These are phyloP conservation scores for Globisporangium ultimum DNA, from an alignment of 352 stramenopile genomes.

Conservation along the genomic window DNA sequence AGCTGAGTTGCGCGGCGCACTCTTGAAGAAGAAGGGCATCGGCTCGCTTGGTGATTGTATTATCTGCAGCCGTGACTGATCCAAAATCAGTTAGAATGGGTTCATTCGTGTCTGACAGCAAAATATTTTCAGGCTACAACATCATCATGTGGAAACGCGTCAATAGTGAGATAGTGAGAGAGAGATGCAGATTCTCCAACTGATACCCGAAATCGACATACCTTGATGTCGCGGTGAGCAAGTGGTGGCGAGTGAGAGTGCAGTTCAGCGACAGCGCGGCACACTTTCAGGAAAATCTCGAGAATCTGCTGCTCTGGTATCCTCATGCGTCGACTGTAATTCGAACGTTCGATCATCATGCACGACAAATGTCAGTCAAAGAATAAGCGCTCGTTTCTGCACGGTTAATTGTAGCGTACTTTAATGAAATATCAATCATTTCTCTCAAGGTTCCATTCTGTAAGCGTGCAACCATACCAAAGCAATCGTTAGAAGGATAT, in stretches of 20 bases:
- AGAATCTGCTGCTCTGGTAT: constrained; percentile 71
- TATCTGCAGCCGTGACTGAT: constrained; percentile 59
- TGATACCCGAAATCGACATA: constrained; percentile 10
- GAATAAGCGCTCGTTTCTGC: neutral
- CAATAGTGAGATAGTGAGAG: neutral
- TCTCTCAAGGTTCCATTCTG: constrained; percentile 82
- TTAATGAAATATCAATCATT: constrained; percentile 74
- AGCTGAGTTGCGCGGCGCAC: constrained; percentile 76
- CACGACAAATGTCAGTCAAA: neutral
- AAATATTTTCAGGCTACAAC: constrained; percentile 80
- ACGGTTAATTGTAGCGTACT: constrained; percentile 17
- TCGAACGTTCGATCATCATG: too few relatives aligned
- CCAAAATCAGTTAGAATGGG: constrained; percentile 89
- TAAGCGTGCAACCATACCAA: constrained; percentile 1
- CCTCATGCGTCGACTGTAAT: constrained; percentile 25
- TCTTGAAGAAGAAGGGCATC: constrained; percentile 87
- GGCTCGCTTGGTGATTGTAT: constrained; percentile 59
- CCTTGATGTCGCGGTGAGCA: constrained; percentile 87
- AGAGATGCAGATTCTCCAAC: too few relatives aligned
- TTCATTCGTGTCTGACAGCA: constrained; percentile 75
- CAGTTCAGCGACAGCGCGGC: constrained; percentile 70
- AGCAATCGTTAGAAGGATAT: neutral
- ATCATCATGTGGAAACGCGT: neutral
- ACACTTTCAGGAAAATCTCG: constrained; percentile 83
- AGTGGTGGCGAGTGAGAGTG: constrained; percentile 68